Evolutionary conservation across 768 basidiomycete genomes (phyloP), one percentile per base, ranked within the genome.

Genomic region (Galerina sulciceps): DNA sequence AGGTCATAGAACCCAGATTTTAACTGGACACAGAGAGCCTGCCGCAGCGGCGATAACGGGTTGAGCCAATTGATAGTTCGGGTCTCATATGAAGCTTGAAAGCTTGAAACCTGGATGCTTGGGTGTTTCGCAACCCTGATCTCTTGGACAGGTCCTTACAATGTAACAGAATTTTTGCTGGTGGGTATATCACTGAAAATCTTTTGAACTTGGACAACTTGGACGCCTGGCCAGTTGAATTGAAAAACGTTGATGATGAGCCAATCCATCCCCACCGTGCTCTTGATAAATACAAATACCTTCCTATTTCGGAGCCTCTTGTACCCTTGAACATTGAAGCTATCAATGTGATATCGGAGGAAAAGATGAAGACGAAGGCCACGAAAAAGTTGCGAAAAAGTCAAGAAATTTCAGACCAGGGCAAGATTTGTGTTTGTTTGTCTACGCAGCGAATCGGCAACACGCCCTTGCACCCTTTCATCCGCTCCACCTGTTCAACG

Each of bases 231-330:
- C n/a, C n/a, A n/a, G n/a, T n/a, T n/a, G n/a, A n/a, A n/a, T n/a
- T n/a, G n/a, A 35, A 50, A 37, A 10, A 14, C 5, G 38, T 17
- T 63, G 88, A 77, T 4, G 91, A 88, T 68, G 82, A 89, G 60
- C 90, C 91, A 5, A 92, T 97, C 41, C 96, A 98, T 73, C 88
- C 95, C 3, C 85, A 89, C 22, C 89, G 91, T 63, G 87, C 91
- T 17, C 82, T 96, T 47, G 83, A 88, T 51, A 86, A 85, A 72
- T n/a, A n/a, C n/a, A n/a, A n/a, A n/a, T 82, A 89, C 69, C 79
- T 94, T 18, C 82, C 87, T 10, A 73, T 76, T 14, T 85, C 88
- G 23, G 91, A 89, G 67, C 88, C 90, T 69, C 78, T 95, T 10
- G 94, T 94, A 1, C 67, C 77, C 3, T 76, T 96, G 26, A 82